phyloP scores from a whole-genome alignment of 169 alveolate species.

The Plasmodium knowlesi region DNA sequence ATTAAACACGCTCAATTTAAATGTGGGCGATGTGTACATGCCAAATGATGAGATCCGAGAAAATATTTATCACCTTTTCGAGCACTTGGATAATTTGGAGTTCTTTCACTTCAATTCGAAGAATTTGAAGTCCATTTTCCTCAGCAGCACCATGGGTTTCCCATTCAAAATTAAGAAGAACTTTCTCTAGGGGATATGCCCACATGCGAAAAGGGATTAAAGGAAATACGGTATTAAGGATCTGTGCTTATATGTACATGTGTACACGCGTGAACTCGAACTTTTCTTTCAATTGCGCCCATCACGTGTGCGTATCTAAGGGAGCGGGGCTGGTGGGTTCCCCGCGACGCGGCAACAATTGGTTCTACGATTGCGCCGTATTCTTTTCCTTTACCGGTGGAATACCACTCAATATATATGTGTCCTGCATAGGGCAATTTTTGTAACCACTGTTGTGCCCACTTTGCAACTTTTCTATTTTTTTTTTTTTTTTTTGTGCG shows the following conservation, averaged over 20 bases:
- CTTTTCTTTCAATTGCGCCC: neutral
- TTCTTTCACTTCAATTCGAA: conserved; percentile 66
- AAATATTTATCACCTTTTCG: conserved; percentile 71
- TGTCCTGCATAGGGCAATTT: neutral
- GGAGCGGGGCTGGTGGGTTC: neutral
- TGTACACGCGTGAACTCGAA: neutral
- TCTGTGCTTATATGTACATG: neutral
- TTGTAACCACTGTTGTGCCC: neutral
- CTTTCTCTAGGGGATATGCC: conserved; percentile 1
- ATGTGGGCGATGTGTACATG: conserved; percentile 87
- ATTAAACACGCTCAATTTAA: conserved; percentile 83
- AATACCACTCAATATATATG: neutral
- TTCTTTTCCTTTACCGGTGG: neutral
- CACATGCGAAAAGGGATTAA: neutral
- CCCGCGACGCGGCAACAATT: neutral
- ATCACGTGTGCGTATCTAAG: neutral
- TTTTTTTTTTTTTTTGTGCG: neutral
- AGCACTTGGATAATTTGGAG: conserved; percentile 45
- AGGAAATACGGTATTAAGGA: too few species aligned
- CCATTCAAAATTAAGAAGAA: conserved; percentile 61
- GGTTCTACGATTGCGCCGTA: neutral
- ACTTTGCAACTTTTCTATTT: neutral
- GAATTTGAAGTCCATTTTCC: conserved; percentile 36
- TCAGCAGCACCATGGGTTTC: conserved; percentile 74
- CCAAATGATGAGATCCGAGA: conserved; percentile 82